phyloP scores from a whole-genome alignment of 805 yeast species.

The Kazachstania kunashirensis region DNA sequence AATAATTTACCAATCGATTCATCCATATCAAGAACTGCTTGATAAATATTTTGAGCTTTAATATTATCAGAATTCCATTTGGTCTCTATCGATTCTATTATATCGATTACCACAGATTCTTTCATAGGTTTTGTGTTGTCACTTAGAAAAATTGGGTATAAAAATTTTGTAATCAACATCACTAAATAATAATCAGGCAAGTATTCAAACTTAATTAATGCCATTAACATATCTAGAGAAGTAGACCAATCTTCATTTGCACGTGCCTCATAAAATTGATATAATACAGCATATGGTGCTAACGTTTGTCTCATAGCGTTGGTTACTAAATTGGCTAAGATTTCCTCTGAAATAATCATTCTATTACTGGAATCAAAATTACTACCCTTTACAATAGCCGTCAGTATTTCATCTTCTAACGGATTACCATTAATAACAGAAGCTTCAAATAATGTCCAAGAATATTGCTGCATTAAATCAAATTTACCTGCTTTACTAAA shows the following conservation, averaged over 20 bases:
- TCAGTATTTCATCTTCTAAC: slow-evolving; percentile 47
- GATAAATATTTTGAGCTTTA: slow-evolving; percentile 14
- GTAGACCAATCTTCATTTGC: slow-evolving; percentile 18
- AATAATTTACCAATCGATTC: slow-evolving; percentile 3
- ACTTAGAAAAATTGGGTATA: slow-evolving; percentile 21
- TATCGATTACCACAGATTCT: slow-evolving; percentile 16
- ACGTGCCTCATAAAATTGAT: slow-evolving; percentile 36
- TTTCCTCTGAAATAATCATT: slow-evolving; percentile 18
- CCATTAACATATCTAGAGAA: slow-evolving; percentile 17
- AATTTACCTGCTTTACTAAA: slow-evolving; percentile 55
- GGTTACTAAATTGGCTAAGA: slow-evolving; percentile 31
- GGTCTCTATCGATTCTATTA: slow-evolving; percentile 19
- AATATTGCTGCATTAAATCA: slow-evolving; percentile 39
- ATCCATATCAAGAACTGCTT: slow-evolving; percentile 8
- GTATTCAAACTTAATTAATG: slow-evolving; percentile 21
- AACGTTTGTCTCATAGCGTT: slow-evolving; percentile 58
- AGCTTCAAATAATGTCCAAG: slow-evolving; percentile 57
- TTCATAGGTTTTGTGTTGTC: slow-evolving; percentile 14
- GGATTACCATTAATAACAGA: slow-evolving; percentile 43
- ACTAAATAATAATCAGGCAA: slow-evolving; percentile 24
- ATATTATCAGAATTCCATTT: slow-evolving; percentile 16
- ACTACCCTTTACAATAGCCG: slow-evolving; percentile 37
- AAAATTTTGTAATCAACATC: slow-evolving; percentile 19
- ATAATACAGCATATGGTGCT: slow-evolving; percentile 61
- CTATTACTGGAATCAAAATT: slow-evolving; percentile 10